Conservation (phyloP, 2,329 filamentous ascomycete genomes). For the Trichoderma aggressivum region DNA sequence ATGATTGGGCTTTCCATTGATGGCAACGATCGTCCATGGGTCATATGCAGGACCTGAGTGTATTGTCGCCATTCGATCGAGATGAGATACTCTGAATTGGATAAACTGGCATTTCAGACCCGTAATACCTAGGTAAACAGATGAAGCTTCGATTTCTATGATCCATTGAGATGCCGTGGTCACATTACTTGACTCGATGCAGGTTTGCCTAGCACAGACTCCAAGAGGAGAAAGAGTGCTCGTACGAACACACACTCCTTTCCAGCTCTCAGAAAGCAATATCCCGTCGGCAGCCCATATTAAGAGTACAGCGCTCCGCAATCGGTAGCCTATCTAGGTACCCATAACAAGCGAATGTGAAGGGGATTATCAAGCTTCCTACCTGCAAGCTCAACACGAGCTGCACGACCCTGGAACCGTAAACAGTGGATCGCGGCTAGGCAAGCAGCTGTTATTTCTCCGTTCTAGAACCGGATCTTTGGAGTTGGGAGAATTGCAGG, state of each 20-base stretch:
- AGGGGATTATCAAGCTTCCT: not conserved
- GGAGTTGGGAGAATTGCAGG: not conserved
- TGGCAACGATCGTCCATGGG: not conserved
- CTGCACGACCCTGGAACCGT: not conserved
- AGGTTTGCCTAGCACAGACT: not conserved
- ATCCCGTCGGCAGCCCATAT: not conserved
- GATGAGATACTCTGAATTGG: not conserved
- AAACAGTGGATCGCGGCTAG: not conserved
- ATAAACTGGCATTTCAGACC: not conserved
- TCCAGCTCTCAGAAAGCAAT: not conserved
- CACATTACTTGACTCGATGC: not conserved
- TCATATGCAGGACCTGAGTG: not conserved
- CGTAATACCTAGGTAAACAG: not conserved
- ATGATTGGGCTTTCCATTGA: not conserved
- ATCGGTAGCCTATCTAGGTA: not conserved
- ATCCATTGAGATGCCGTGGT: not conserved
- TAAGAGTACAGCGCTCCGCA: not conserved
- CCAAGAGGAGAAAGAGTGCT: not conserved
- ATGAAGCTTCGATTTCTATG: not conserved
- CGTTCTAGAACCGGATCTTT: constrained; percentile 1
- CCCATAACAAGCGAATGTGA: not conserved
- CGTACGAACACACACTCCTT: not conserved
- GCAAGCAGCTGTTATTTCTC: not conserved
- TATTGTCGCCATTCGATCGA: not conserved
- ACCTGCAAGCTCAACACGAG: not conserved